Base-by-base conservation (phyloP, 768 basidiomycete species). In the Naganishia antarctica region DNA sequence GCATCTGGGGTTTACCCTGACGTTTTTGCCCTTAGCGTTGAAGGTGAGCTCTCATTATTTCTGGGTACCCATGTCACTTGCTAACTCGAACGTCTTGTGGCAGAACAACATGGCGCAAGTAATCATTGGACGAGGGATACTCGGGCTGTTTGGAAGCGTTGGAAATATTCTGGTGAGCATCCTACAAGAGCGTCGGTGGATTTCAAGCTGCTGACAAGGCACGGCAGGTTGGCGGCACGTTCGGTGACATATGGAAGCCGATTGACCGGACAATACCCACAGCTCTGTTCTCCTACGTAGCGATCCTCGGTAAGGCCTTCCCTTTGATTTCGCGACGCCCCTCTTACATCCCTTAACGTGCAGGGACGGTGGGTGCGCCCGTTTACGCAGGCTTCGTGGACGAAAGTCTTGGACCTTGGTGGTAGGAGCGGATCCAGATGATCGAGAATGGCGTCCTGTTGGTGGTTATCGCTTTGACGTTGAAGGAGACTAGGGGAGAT, bases 401-500 rank as follows among this genome's bases (percentile, higher is more conserved):
- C 41, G n/a, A 59, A 44, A 13, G 23, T n/a, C 57, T 59, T 26
- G 57, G 57, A 2, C 57, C 57, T 12, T 59, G 57, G 57, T 59
- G 57, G 57, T 37, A 59, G 41, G 57, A 59, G 23, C 63, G 62
- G 61, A 63, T 67, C 41, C 66, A 67, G 41, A 51, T 67, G 41
- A 67, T 67, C 41, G 28, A 63, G 18, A 50, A 63, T 61, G 66
- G 66, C 12, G 66, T 51, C 5, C 61, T 67, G 7, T 26, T 67
- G 29, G 61, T 50, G 26, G 61, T 67, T 16, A 57, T 67, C 51
- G 62, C 37, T n/a, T 63, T 67, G 18, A 60, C 61, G 5, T 45
- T 67, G 8, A 58, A 51, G 28, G 66, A 67, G 57, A 67, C 66
- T 13, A 26, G 66, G 21, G 66, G 66, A 7, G 66, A 67, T 67